These are phyloP conservation scores for Mycosarcoma mackinlayi DNA, from an alignment of 1,284 basidiomycete species.

Conservation along the genomic window DNA sequence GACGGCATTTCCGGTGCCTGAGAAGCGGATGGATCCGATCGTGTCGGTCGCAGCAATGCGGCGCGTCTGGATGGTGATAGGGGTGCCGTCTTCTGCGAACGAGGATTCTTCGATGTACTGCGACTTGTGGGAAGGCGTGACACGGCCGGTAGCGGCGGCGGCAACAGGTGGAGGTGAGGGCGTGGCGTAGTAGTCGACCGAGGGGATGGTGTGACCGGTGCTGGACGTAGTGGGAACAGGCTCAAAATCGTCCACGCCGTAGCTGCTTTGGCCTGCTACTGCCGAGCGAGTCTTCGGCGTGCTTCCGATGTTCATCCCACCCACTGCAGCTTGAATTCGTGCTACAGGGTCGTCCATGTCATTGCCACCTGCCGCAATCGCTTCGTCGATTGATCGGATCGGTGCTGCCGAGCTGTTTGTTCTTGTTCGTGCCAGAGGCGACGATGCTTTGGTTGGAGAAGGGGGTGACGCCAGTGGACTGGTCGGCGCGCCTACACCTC, in stretches of 20 bases:
- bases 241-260: background rate
- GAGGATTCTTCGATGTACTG: constrained; percentile 32
- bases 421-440: constrained; percentile 11
- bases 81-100: constrained; percentile 35
- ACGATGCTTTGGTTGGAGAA: constrained; percentile 17
- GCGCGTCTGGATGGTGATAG: constrained; percentile 42
- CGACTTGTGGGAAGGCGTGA: constrained; percentile 8
- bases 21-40: constrained; percentile 41
- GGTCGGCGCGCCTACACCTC: constrained; percentile 12
- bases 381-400: constrained; percentile 46
- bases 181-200: constrained; percentile 40
- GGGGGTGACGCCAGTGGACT: constrained; percentile 15
- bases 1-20: constrained; percentile 19
- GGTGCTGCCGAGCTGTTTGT: constrained; percentile 14
- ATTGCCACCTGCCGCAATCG: constrained; percentile 26
- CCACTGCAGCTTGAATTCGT: constrained; percentile 28
- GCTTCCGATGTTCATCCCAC: constrained; percentile 18
- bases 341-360: constrained; percentile 35
- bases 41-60: constrained; percentile 46
- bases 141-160: background rate
- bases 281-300: constrained; percentile 1
- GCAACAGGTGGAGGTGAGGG: constrained; percentile 34
- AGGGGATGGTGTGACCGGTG: constrained; percentile 16
- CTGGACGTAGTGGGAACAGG: background rate
- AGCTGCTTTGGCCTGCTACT: background rate